These are phyloP conservation scores for Starmerella khaoyaiensis DNA, from an alignment of 805 yeast genomes.

Conservation along the genomic window DNA sequence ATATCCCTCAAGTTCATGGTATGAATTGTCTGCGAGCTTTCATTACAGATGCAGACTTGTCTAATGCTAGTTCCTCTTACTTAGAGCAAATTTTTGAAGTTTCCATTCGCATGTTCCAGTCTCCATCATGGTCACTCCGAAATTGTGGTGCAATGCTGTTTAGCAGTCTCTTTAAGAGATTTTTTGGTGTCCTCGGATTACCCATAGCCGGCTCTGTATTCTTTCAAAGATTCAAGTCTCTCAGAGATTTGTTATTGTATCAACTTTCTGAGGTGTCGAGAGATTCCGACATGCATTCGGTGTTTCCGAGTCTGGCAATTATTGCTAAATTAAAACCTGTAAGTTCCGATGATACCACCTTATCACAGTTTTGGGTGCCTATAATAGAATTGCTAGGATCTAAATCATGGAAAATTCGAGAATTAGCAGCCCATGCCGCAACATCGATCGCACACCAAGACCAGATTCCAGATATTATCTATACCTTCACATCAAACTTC, in stretches of 20 bases:
- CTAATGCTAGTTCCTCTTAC: slow-evolving; percentile 38
- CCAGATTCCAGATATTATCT: slow-evolving; percentile 24
- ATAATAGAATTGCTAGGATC: slow-evolving; percentile 40
- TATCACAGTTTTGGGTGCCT: slow-evolving; percentile 40
- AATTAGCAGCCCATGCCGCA: slow-evolving; percentile 65
- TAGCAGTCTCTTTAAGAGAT: slow-evolving; percentile 64
- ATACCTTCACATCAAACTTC: slow-evolving; percentile 20
- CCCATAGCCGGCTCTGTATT: slow-evolving; percentile 48
- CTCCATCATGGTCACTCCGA: slow-evolving; percentile 70
- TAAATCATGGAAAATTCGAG: slow-evolving; percentile 70
- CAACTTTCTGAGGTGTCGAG: slow-evolving; percentile 18
- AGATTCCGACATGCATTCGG: slow-evolving; percentile 33
- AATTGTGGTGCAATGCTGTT: slow-evolving; percentile 91
- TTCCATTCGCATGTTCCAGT: slow-evolving; percentile 49
- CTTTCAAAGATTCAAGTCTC: slow-evolving; percentile 48
- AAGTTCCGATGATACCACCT: slow-evolving; percentile 36
- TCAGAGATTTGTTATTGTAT: slow-evolving; percentile 37
- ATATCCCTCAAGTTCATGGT: slow-evolving; percentile 88
- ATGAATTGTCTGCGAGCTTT: slow-evolving; percentile 70
- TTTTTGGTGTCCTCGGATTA: slow-evolving; percentile 46
- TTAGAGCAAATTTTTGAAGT: slow-evolving; percentile 47
- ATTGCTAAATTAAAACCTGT: slow-evolving; percentile 55
- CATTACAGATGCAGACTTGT: slow-evolving; percentile 56
- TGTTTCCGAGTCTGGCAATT: slow-evolving; percentile 65
- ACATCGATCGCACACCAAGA: slow-evolving; percentile 34